Conservation (phyloP, 2,329 filamentous ascomycete species). For the Macrophomina tecta region DNA sequence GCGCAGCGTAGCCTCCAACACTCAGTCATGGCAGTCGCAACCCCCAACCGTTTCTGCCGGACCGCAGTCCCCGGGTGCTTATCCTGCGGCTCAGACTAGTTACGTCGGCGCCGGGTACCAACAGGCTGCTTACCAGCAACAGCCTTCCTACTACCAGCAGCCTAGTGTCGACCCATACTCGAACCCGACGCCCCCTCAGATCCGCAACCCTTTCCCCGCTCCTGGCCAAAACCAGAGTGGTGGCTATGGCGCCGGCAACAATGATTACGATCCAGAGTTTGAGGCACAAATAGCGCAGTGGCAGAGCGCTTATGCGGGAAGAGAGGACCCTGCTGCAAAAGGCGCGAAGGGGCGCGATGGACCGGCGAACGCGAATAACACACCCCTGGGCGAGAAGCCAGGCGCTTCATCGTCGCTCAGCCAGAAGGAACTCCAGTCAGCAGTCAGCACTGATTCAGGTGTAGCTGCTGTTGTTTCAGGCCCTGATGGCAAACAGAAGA, state of each 20-base stretch:
- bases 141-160: constrained; percentile 54
- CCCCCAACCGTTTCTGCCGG: constrained; percentile 40
- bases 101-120: constrained; percentile 51
- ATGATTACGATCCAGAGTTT: constrained; percentile 73
- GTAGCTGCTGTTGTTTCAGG: constrained; percentile 50
- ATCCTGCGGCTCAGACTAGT: constrained; percentile 46
- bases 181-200: constrained; percentile 64
- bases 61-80: constrained; percentile 40
- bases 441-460: constrained; percentile 53
- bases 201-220: constrained; percentile 80
- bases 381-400: constrained; percentile 46
- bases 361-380: constrained; percentile 53
- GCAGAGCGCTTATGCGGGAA: constrained; percentile 84
- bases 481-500: constrained; percentile 71
- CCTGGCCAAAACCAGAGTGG: constrained; percentile 55
- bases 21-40: constrained; percentile 43
- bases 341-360: constrained; percentile 45
- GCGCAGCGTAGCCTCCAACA: constrained; percentile 60
- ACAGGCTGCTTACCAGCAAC: constrained; percentile 47
- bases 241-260: constrained; percentile 44
- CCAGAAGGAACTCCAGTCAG: constrained; percentile 42
- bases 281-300: constrained; percentile 93
- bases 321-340: constrained; percentile 58
- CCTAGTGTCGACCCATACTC: constrained; percentile 53
- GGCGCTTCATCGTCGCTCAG: constrained; percentile 44